A percentile compares a stretch with the other conserved stretches of the same genome.
phyloP scores from a whole-genome alignment of 306 rosid genomes.

The Coriaria nepalensis region DNA sequence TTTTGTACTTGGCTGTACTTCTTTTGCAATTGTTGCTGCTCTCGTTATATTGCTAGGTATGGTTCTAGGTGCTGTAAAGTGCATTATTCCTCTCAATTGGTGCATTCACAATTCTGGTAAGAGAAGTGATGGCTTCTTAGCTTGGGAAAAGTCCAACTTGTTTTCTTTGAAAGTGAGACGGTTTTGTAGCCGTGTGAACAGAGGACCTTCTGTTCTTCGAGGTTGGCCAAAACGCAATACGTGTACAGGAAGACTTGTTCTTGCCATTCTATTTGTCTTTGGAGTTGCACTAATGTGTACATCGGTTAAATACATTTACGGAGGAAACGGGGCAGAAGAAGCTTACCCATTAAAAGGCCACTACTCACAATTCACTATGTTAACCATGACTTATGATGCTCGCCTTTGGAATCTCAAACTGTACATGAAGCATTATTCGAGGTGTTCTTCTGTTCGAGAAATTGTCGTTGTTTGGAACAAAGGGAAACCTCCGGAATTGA shows the following conservation, averaged over 20 bases:
- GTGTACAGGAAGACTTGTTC: slow-evolving; percentile 67
- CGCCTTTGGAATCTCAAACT: slow-evolving; percentile 93
- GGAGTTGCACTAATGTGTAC: slow-evolving; percentile 69
- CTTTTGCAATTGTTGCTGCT: slow-evolving; percentile 48
- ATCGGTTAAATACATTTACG: slow-evolving; percentile 61
- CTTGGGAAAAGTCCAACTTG: slow-evolving; percentile 60
- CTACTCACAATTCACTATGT: slow-evolving; percentile 78
- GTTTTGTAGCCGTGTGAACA: slow-evolving; percentile 74
- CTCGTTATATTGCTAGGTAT: slow-evolving; percentile 61
- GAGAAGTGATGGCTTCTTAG: slow-evolving; percentile 31
- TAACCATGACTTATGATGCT: slow-evolving; percentile 96
- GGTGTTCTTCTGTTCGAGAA: slow-evolving; percentile 85
- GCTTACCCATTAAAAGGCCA: slow-evolving; percentile 62
- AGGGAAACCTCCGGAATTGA: slow-evolving; percentile 62
- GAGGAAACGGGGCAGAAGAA: slow-evolving; percentile 90
- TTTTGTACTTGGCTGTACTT: slow-evolving; percentile 61
- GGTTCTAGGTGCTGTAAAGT: slow-evolving; percentile 71
- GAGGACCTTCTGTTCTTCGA: slow-evolving; percentile 52
- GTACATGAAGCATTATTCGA: slow-evolving; percentile 82
- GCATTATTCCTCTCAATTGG: slow-evolving; percentile 76
- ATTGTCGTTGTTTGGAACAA: slow-evolving; percentile 99
- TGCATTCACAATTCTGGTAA: slow-evolving; percentile 45
- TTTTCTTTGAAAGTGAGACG: slow-evolving; percentile 54
- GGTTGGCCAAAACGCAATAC: slow-evolving; percentile 58
- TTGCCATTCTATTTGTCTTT: slow-evolving; percentile 36